Evolutionary conservation across 2,329 filamentous ascomycete genomes (phyloP).

Genomic region (Bimuria novae-zelandiae): DNA sequence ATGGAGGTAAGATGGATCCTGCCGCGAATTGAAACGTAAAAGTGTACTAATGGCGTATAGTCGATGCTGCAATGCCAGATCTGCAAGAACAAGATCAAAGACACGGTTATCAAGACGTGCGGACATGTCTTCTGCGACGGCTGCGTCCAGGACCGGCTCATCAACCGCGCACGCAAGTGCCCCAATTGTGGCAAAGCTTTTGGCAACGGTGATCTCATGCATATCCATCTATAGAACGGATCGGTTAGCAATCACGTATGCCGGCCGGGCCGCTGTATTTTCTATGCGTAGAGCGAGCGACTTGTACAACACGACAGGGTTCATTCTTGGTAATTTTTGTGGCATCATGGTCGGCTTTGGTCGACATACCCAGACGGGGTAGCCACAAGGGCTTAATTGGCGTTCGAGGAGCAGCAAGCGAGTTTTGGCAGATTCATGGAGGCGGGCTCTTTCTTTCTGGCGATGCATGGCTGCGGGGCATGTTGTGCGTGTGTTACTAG

Average conservation of each 20-base stretch:
- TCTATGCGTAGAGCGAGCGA: neutral
- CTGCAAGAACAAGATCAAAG: slow-evolving; percentile 91
- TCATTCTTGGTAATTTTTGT: neutral
- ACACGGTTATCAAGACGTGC: slow-evolving; percentile 90
- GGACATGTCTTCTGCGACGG: slow-evolving; percentile 92
- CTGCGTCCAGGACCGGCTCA: slow-evolving; percentile 87
- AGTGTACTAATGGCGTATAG: slow-evolving; percentile 15
- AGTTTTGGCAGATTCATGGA: no score
- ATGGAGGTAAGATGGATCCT: slow-evolving; percentile 75
- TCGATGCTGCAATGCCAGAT: slow-evolving; percentile 84
- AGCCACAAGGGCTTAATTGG: no score
- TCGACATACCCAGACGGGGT: no score
- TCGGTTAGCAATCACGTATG: neutral
- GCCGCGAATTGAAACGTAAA: neutral
- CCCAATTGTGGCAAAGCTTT: slow-evolving; percentile 93
- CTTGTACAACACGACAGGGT: slow-evolving; percentile 1
- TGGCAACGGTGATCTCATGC: slow-evolving; percentile 87
- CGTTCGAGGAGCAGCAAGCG: no score
- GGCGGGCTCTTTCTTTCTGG: neutral
- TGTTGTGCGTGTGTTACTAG: slow-evolving; percentile 19
- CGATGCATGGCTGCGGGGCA: neutral
- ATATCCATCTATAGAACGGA: slow-evolving; percentile 41
- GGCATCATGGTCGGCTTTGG: neutral
- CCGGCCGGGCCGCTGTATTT: neutral
- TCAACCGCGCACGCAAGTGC: slow-evolving; percentile 91